Base-by-base conservation (phyloP, 2,329 filamentous ascomycete genomes). In the Phaeosphaeriaceae sp. region DNA sequence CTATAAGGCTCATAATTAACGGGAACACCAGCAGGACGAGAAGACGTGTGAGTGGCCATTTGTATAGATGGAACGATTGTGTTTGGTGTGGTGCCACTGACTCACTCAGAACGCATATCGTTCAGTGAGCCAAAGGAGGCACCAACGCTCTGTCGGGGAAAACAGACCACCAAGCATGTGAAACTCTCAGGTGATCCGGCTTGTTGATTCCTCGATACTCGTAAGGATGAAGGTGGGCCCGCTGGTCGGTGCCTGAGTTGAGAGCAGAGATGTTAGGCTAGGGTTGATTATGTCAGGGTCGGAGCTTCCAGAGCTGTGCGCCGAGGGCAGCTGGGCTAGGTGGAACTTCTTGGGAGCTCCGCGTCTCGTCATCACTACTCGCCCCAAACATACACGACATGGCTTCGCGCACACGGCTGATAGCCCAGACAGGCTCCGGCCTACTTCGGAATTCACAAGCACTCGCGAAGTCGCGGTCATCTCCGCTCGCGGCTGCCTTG, bases 341-440 rank as follows among this genome's bases (percentile, higher is more conserved):
- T 26, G 54, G 54, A 66, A 65, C 62, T 63, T 66, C 61, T 44
- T 57, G 30, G 17, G 61, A 67, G 66, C 68, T 65, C 58, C 59
- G 61, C 61, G 66, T 64, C 49, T 58, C 54, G 58, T 66, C 65
- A 65, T 62, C 62, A 67, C 54, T 49, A 56, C 55, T 60, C 50
- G 58, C 62, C 61, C 52, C 60, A 58, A 65, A 61, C 43, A 47
- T 11, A 47, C 50, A 55, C 65, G 64, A 55, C 50, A 77, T 77
- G 75, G 72, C 75, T 61, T 74, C 74, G 64, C 70, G 65, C 67
- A 74, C 68, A 61, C 68, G 72, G 55, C 65, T 76, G 66, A 67
- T 60, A 54, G 73, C 71, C 67, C 72, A 64, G 8, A 71, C 69
- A 56, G 70, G 68, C 56, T 72, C 71, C 48, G 64, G 61, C 48